Conservation (phyloP, 441 rosid species). For the Gossypium lobatum region DNA sequence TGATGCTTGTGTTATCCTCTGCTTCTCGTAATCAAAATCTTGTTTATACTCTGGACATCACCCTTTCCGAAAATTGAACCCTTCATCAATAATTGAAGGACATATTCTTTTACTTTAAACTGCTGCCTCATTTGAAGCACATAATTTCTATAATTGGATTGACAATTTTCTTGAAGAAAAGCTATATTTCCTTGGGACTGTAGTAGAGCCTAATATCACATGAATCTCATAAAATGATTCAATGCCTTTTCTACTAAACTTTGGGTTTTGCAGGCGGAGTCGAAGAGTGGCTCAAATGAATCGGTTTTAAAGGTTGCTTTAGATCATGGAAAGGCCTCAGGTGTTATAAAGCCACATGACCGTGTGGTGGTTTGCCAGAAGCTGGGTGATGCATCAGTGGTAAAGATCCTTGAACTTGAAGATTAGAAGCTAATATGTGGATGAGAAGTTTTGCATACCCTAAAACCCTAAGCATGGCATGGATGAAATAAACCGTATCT, state of each 20-base stretch:
- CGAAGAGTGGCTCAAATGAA: slow-evolving; percentile 25
- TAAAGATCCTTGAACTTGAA: slow-evolving; percentile 47
- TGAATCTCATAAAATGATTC: neutral
- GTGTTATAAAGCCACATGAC: slow-evolving; percentile 41
- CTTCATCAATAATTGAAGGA: neutral
- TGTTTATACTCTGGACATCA: neutral
- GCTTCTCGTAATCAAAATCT: neutral
- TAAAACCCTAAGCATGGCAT: neutral
- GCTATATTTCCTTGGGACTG: neutral
- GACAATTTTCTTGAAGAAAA: neutral
- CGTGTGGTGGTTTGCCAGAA: slow-evolving; percentile 47
- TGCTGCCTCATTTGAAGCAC: neutral
- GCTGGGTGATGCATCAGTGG: slow-evolving; percentile 39
- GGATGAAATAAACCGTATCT: neutral
- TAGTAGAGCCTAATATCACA: neutral
- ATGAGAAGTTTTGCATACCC: neutral
- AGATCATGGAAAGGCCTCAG: slow-evolving; percentile 40
- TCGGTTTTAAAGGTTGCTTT: slow-evolving; percentile 41
- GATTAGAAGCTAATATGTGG: slow-evolving; percentile 15
- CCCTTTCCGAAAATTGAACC: neutral
- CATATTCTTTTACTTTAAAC: too few species aligned
- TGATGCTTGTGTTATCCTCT: neutral
- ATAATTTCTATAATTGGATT: neutral
- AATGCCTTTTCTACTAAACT: neutral
- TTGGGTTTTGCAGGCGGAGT: slow-evolving; percentile 31